A percentile compares a stretch with the other conserved stretches of the same genome.
Evolutionary conservation across 768 basidiomycete species (phyloP).

Genomic region (Rhizopogon roseolus): DNA sequence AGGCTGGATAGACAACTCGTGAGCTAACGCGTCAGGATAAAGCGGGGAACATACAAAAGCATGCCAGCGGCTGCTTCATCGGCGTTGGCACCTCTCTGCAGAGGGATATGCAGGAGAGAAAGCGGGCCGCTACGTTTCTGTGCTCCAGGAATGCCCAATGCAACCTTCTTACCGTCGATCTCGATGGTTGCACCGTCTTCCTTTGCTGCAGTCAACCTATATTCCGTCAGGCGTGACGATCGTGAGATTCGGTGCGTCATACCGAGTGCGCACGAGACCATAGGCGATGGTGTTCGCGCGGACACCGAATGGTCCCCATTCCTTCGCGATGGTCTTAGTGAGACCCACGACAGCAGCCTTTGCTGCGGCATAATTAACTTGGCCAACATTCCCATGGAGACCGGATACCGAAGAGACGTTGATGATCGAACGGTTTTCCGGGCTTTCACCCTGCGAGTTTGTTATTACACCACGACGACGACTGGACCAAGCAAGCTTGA

Average conservation of each 20-base stretch:
- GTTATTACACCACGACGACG: not conserved
- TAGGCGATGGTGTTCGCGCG: conserved; percentile 81
- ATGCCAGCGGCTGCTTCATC: conserved; percentile 76
- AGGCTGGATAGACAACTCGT: conserved; percentile 40
- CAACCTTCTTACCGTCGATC: conserved; percentile 80
- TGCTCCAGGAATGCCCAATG: conserved; percentile 70
- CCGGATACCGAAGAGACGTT: conserved; percentile 84
- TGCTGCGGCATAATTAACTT: conserved; percentile 77
- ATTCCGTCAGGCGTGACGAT: not conserved
- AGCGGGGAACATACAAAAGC: conserved; percentile 62
- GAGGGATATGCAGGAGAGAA: conserved; percentile 48
- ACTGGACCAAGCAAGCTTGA: not conserved
- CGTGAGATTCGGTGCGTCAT: conserved; percentile 2
- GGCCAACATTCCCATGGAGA: conserved; percentile 83
- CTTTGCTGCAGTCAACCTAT: conserved; percentile 72
- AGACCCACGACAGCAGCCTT: conserved; percentile 76
- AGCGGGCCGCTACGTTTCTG: conserved; percentile 36
- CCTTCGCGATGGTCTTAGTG: conserved; percentile 83
- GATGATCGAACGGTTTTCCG: conserved; percentile 69
- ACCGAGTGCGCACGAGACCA: conserved; percentile 76
- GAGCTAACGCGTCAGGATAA: not conserved
- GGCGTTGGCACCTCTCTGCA: conserved; percentile 58
- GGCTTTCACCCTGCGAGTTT: conserved; percentile 40
- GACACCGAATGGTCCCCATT: conserved; percentile 81
- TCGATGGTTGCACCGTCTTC: conserved; percentile 72